Evolutionary conservation across 306 rosid genomes (phyloP).

Genomic region (Geum urbanum): DNA sequence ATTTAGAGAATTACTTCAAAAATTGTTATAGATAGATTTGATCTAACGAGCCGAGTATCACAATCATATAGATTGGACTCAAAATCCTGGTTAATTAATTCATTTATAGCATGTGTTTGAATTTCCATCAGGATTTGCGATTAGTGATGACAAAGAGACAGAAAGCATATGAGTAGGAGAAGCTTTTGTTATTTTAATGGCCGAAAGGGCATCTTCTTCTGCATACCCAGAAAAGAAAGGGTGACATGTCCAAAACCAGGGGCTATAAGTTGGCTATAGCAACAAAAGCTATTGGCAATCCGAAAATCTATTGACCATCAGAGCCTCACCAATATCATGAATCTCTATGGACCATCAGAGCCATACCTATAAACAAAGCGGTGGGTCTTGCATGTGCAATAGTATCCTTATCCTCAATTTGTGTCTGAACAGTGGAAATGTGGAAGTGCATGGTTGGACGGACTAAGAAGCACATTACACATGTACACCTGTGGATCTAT

Average conservation of each 20-base stretch:
- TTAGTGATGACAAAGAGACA: slow-evolving; percentile 8
- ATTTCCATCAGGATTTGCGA: background rate
- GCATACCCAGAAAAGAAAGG: background rate
- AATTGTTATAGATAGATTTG: too few relatives aligned
- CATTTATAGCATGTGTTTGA: background rate
- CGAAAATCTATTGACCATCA: slow-evolving; percentile 16
- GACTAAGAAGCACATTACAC: background rate
- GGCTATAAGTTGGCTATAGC: slow-evolving; percentile 15
- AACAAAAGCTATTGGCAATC: slow-evolving; percentile 24
- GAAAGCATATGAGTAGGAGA: background rate
- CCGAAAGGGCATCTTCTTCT: slow-evolving; percentile 3
- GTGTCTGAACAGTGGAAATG: background rate
- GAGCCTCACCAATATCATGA: background rate
- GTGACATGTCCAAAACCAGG: slow-evolving; percentile 32
- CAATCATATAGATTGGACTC: background rate
- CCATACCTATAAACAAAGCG: slow-evolving; percentile 24
- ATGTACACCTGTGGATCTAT: background rate
- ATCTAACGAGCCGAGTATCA: background rate
- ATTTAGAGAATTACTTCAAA: too few relatives aligned
- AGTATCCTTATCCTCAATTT: background rate
- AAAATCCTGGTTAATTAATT: background rate
- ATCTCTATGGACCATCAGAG: slow-evolving; percentile 25
- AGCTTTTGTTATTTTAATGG: background rate
- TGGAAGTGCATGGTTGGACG: background rate
- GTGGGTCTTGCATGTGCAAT: slow-evolving; percentile 26